Evolutionary conservation across 2,329 filamentous ascomycete genomes (phyloP), one percentile per base, ranked within the genome.

Genomic region (Venturia pyrina): DNA sequence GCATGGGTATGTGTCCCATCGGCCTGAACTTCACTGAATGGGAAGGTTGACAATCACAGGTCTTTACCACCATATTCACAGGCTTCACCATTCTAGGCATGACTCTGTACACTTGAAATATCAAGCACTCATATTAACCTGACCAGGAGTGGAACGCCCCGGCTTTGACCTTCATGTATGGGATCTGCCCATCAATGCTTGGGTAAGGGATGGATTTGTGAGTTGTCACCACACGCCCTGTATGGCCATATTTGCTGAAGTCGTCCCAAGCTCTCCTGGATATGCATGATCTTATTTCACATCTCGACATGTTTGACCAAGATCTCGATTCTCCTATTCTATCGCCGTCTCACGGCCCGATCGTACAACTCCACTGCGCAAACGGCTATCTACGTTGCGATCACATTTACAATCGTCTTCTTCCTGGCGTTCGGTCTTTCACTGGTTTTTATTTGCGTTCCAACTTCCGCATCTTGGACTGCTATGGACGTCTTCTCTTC

Each of bases 391-490:
- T 70, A 68, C 21, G 71, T 71, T 56, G 68, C 68, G 10, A 67
- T 72, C 10, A 65, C 67, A 8, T 69, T 74, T n/a, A 70, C 70
- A 44, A n/a, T 65, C n/a, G 68, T 70, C 32, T 69, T 71, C 41
- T 69, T 59, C 3, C 68, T 71, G 13, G 70, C 72, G 7, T 63
- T 71, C 28, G 65, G 72, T 53, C 68, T 69, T 64, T 71, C 72
- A 60, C 65, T 69, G 7, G 67, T 73, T 5, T 73, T 73, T 64
- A 71, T 69, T 0, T 75, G 73, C 63, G 68, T 68, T n/a, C 73
- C 73, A 0, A 71, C 71, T 2, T 60, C 72, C 28, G 72, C 72
- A 13, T 76, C 75, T 64, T 77, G 75, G 75, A 72, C 69, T 62
- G 67, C 72, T 10, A 71, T 72, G 53, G 67, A 73, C 64, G 57